phyloP scores from a whole-genome alignment of 2,329 filamentous ascomycete species.

The Hawksworthiomyces lignivorus region DNA sequence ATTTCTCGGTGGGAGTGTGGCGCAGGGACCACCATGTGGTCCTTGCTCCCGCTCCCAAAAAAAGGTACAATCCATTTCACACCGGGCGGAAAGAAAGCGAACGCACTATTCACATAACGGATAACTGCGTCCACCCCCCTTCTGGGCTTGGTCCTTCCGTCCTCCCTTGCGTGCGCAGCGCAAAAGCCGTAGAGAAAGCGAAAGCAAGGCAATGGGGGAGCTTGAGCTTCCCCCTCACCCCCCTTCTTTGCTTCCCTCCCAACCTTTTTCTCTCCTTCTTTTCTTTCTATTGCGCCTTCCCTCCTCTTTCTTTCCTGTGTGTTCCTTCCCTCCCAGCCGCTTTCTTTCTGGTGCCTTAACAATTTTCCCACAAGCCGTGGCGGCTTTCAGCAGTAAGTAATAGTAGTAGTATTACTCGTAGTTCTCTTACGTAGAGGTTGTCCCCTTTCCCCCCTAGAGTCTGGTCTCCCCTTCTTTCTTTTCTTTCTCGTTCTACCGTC shows the following conservation, averaged over 20 bases:
- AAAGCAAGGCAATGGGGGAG: too few relatives aligned
- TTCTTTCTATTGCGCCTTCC: neutral
- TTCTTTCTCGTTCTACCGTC: neutral
- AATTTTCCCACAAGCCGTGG: conserved; percentile 3
- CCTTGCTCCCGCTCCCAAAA: conserved; percentile 7
- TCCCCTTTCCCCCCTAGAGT: conserved; percentile 4
- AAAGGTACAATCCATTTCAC: too few relatives aligned
- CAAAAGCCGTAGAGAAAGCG: too few relatives aligned
- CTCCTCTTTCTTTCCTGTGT: conserved; percentile 5
- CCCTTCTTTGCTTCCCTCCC: conserved; percentile 8
- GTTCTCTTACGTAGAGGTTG: conserved; percentile 10
- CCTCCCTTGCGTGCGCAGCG: too few relatives aligned
- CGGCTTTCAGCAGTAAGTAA: conserved; percentile 3
- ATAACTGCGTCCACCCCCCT: too few relatives aligned
- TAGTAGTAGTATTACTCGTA: conserved; percentile 6
- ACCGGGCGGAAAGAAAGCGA: too few relatives aligned
- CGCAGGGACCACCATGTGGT: conserved; percentile 2
- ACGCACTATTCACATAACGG: too few relatives aligned
- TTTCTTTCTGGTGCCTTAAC: conserved; percentile 3
- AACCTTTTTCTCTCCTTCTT: conserved; percentile 8
- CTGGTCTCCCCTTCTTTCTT: conserved; percentile 2
- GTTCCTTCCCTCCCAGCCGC: conserved; percentile 2
- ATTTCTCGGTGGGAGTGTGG: neutral
- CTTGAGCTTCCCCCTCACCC: neutral
- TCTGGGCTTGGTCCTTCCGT: too few relatives aligned